Evolutionary conservation across 2,329 filamentous ascomycete species (phyloP), one percentile per base, ranked within the genome.

Genomic region (Tolypocladium amazonense): DNA sequence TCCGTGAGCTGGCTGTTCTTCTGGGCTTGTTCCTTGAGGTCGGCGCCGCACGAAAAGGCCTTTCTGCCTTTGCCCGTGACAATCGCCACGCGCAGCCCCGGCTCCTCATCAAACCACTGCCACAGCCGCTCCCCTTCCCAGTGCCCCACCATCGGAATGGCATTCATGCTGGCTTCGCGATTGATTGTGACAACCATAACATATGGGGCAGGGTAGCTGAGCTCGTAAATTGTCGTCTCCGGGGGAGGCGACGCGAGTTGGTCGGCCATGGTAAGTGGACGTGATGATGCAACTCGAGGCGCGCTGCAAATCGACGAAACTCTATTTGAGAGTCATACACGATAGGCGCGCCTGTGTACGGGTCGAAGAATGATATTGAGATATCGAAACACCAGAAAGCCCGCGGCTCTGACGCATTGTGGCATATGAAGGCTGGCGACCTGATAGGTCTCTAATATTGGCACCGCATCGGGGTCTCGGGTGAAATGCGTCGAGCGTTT

Each of bases 11-110:
- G 62, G 56, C 60, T 62, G 56, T 62, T 65, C 41, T 60, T 66
- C 64, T 73, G 75, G 27, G 59, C 41, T 43, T 61, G 76, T 63
- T 81, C 81, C 58, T 82, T 81, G 55, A 84, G 68, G 60, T 84
- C 81, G 47, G 81, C 79, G 0, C 81, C 81, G 0, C 79, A 80
- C 58, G 78, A 83, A 68, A 84, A 84, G 0, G 81, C 77, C 63
- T 76, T 74, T 61, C 75, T 72, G 37, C 81, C 81, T 0, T 73
- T 76, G 41, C 81, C 81, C 0, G 81, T 84, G 43, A 81, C 69
- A 41, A 81, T 73, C 41, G 76, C 77, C 18, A 79, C 77, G 4
- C 74, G 74, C 15, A 81, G 71, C 14, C 70, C 72, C 0, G 78
- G 77, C 65, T 81, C 78, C 8, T 69, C 67, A 65, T 84, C 81